Percentiles rank a stretch among this genome's conserved stretches.
These are phyloP conservation scores for Echinosophora koreensis DNA, from an alignment of 306 rosid genomes.

Conservation along the genomic window DNA sequence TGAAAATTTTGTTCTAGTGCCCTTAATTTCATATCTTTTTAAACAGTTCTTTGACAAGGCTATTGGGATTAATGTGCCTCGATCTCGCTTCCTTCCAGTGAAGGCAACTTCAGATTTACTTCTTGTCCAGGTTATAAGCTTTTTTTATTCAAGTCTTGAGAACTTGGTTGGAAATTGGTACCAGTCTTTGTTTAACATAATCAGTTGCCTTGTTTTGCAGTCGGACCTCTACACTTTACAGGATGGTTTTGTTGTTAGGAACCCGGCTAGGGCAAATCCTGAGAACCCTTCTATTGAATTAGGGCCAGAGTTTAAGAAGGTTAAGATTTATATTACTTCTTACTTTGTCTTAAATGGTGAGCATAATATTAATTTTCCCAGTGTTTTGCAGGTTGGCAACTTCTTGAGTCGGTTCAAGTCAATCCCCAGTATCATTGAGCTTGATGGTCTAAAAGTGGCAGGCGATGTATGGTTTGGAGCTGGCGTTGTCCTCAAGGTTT, in stretches of 20 bases:
- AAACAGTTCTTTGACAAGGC: slow-evolving; percentile 89
- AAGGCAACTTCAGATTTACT: slow-evolving; percentile 99
- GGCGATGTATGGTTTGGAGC: slow-evolving; percentile 97
- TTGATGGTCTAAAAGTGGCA: slow-evolving; percentile 86
- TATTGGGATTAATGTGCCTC: slow-evolving; percentile 90
- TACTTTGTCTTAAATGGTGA: slow-evolving; percentile 34
- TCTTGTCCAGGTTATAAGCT: slow-evolving; percentile 84
- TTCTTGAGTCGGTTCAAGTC: slow-evolving; percentile 91
- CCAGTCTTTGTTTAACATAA: slow-evolving; percentile 34
- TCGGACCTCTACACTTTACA: slow-evolving; percentile 88
- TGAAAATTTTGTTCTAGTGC: slow-evolving; percentile 20
- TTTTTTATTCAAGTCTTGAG: slow-evolving; percentile 31
- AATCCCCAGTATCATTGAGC: slow-evolving; percentile 90
- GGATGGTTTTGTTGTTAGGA: slow-evolving; percentile 78
- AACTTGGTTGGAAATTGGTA: slow-evolving; percentile 28
- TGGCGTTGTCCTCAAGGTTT: slow-evolving; percentile 84
- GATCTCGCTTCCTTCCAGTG: slow-evolving; percentile 97
- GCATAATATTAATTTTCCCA: slow-evolving; percentile 35
- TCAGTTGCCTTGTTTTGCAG: slow-evolving; percentile 54
- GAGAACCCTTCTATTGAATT: slow-evolving; percentile 91
- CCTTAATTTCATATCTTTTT: slow-evolving; percentile 30
- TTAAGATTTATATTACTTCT: slow-evolving; percentile 38
- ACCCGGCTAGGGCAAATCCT: slow-evolving; percentile 74
- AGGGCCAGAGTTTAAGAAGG: slow-evolving; percentile 99
- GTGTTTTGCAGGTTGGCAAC: slow-evolving; percentile 67